phyloP scores from a whole-genome alignment of 2,329 filamentous ascomycete genomes.

The Coniella lustricola region DNA sequence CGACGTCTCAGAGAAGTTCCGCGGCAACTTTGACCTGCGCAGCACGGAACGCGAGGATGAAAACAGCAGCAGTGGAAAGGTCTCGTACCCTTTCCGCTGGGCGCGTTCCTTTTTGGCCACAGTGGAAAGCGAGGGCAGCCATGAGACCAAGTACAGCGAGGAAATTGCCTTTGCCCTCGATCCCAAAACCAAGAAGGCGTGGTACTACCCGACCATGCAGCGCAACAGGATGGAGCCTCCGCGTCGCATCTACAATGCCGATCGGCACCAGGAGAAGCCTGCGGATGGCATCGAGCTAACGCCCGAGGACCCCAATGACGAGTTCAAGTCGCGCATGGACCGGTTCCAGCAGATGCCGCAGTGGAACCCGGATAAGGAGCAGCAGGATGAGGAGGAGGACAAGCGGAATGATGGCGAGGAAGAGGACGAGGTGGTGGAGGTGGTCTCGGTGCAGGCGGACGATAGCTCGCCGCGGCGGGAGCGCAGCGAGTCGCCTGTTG shows the following conservation, averaged over 20 bases:
- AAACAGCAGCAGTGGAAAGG: constrained; percentile 38
- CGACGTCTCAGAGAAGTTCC: constrained; percentile 46
- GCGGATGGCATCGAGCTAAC: constrained; percentile 50
- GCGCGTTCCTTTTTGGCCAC: constrained; percentile 59
- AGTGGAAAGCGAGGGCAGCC: constrained; percentile 48
- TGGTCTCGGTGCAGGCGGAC: constrained; percentile 17
- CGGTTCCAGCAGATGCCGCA: constrained; percentile 47
- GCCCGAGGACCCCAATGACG: constrained; percentile 48
- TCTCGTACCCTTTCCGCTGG: constrained; percentile 51
- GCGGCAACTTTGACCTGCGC: constrained; percentile 52
- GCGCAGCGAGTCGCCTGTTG: constrained; percentile 15
- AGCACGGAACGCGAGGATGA: constrained; percentile 48
- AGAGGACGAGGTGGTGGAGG: constrained; percentile 25
- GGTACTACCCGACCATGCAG: constrained; percentile 64
- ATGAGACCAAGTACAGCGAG: constrained; percentile 55
- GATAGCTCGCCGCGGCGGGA: constrained; percentile 13
- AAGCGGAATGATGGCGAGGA: constrained; percentile 36
- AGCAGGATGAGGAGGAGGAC: constrained; percentile 28
- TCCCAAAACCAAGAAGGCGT: constrained; percentile 44
- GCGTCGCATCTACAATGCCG: constrained; percentile 53
- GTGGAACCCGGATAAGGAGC: constrained; percentile 36
- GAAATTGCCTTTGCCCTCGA: constrained; percentile 51
- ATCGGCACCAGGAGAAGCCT: constrained; percentile 40
- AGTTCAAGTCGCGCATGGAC: constrained; percentile 44
- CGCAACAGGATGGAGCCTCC: constrained; percentile 55